Conservation (phyloP, 306 rosid species). For the barrel medic (Medicago truncatula) region DNA sequence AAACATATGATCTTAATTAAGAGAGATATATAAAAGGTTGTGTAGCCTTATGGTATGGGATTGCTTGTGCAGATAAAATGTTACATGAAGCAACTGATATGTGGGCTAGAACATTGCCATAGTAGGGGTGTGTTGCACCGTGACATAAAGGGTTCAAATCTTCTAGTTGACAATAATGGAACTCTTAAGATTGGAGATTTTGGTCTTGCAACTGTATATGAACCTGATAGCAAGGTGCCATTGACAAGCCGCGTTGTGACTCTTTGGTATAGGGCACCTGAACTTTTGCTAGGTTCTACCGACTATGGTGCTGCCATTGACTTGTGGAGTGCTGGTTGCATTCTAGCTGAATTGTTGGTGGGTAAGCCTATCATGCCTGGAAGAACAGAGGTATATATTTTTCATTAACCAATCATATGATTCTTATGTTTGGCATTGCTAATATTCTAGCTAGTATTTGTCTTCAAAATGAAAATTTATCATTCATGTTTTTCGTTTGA, state of each 20-base stretch:
- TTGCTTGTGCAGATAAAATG: conserved; percentile 71
- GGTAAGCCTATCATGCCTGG: conserved; percentile 99
- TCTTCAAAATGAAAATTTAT: not conserved
- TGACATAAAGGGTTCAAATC: conserved; percentile 96
- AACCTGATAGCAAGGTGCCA: conserved; percentile 67
- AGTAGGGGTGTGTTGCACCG: conserved; percentile 82
- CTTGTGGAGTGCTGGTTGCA: conserved; percentile 93
- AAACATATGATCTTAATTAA: not conserved
- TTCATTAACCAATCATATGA: not conserved
- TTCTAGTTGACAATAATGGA: conserved; percentile 72
- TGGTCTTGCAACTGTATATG: conserved; percentile 78
- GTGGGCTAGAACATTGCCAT: conserved; percentile 93
- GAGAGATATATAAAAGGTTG: not conserved
- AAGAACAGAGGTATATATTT: conserved; percentile 77
- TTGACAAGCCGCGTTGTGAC: conserved; percentile 95
- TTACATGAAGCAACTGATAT: conserved; percentile 71
- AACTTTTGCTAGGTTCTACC: conserved; percentile 92
- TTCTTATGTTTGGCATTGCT: not conserved
- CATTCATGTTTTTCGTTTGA: not conserved
- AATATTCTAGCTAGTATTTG: not conserved
- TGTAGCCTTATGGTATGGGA: not conserved
- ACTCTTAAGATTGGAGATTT: conserved; percentile 92
- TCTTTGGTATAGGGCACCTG: conserved; percentile 94
- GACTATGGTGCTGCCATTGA: conserved; percentile 81
- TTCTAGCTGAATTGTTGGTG: conserved; percentile 77